Evolutionary conservation across 2,329 filamentous ascomycete species (phyloP), one percentile per base, ranked within the genome.

Genomic region (Fusarium avenaceum): DNA sequence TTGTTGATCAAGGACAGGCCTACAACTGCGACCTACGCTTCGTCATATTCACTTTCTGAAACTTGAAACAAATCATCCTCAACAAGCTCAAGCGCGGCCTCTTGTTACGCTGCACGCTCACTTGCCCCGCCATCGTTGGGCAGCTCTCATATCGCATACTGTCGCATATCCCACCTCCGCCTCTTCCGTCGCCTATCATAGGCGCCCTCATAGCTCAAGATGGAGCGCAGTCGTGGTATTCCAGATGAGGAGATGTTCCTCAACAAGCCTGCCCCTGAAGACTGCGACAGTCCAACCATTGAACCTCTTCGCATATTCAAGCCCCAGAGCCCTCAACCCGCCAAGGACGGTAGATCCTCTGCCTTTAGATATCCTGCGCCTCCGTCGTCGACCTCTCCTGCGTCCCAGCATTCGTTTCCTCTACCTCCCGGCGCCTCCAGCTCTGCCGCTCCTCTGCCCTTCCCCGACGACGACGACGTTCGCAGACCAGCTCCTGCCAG

Each of bases 291-390:
- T 74, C 92, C 93, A 59, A 92, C 92, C 19, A 87, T 97, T 72
- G 92, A 92, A 74, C 94, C 94, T 63, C 80, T 97, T 80, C 89
- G 93, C 75, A 96, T 97, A 77, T 90, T 90, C 82, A 96, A 96
- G 79, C 89, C 90, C 57, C 87, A 89, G 72, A 91, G 89, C 59
- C 87, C 90, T 32, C 84, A 84, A 52, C 88, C 88, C 55, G 75
- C 78, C 53, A 76, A 79, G 56, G 82, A 83, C 55, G 80, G 81
- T 67, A 72, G 66, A 53, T 72, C 75, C 10, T 76, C 77, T 35
- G 62, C 70, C 44, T 85, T 83, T 77, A 83, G 81, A 74, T 88
- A 86, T 74, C 85, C 84, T 56, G 80, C 82, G 30, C 83, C 84
- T 47, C 77, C 78, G n/a, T 78, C 80, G 4, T 74, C 80, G 49